Conservation (phyloP, 169 alveolate genomes). For the Plasmodium gallinaceum region DNA sequence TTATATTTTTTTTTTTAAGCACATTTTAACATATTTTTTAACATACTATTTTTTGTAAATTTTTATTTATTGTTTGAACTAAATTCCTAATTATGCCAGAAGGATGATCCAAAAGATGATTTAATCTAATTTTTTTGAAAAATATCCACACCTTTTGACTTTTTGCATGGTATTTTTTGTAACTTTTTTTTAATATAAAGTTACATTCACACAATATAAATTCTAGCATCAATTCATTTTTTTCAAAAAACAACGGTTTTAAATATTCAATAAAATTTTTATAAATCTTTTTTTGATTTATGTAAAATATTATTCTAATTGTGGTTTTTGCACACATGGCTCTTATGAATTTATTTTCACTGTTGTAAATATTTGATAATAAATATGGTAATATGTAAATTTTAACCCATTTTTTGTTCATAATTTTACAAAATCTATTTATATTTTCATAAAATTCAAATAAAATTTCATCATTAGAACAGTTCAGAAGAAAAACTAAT, state of each 20-base stretch:
- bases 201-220: slow-evolving; percentile 29
- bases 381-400: slow-evolving; percentile 42
- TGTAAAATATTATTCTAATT: slow-evolving; percentile 28
- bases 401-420: slow-evolving; percentile 64
- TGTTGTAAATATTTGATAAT: slow-evolving; percentile 26
- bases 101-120: slow-evolving; percentile 34
- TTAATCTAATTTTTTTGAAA: slow-evolving; percentile 12
- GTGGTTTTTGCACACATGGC: slow-evolving; percentile 27
- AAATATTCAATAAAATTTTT: slow-evolving; percentile 19
- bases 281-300: slow-evolving; percentile 32
- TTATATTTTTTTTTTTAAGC: background rate
- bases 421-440: slow-evolving; percentile 36
- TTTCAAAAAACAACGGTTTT: slow-evolving; percentile 7
- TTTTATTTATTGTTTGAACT: slow-evolving; percentile 11
- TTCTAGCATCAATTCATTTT: slow-evolving; percentile 19
- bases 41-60: background rate
- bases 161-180: background rate
- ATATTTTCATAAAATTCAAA: slow-evolving; percentile 43
- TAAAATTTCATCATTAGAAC: background rate
- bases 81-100: slow-evolving; percentile 15
- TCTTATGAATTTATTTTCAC: slow-evolving; percentile 16
- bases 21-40: background rate
- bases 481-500: slow-evolving; percentile 8
- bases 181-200: slow-evolving; percentile 23
- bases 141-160: slow-evolving; percentile 11